These are phyloP conservation scores for Lotmaria passim DNA, from an alignment of 208 protist genomes.

Conservation along the genomic window DNA sequence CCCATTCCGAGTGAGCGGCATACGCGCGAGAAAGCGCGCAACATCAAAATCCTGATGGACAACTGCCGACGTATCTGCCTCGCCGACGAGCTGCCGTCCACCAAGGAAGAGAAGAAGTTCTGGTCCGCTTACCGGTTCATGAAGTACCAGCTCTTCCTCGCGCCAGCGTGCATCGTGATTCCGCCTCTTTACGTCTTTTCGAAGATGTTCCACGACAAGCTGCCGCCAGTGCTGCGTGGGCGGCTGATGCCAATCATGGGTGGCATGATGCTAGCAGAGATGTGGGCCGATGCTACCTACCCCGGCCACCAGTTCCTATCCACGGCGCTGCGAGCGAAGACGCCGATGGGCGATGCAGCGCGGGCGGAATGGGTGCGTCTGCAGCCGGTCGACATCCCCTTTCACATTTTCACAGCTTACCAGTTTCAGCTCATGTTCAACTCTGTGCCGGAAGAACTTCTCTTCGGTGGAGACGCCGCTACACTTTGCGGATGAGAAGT, in stretches of 20 bases:
- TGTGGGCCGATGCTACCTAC: slow-evolving; percentile 87
- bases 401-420: slow-evolving; percentile 82
- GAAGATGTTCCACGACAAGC: slow-evolving; percentile 79
- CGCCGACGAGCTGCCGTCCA: slow-evolving; percentile 84
- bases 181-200: slow-evolving; percentile 88
- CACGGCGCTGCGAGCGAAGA: slow-evolving; percentile 79
- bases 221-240: slow-evolving; percentile 65
- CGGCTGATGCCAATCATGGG: slow-evolving; percentile 74
- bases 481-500: slow-evolving; percentile 56
- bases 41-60: slow-evolving; percentile 91
- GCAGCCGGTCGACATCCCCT: slow-evolving; percentile 86
- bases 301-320: slow-evolving; percentile 84
- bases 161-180: slow-evolving; percentile 69
- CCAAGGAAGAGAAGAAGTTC: slow-evolving; percentile 85
- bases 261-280: slow-evolving; percentile 69
- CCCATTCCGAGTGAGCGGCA: slow-evolving; percentile 87
- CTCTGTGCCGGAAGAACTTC: slow-evolving; percentile 63
- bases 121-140: slow-evolving; percentile 90
- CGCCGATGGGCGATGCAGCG: slow-evolving; percentile 90
- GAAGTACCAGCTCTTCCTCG: slow-evolving; percentile 89
- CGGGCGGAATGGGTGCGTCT: slow-evolving; percentile 88
- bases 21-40: slow-evolving; percentile 79
- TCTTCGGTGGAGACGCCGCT: slow-evolving; percentile 82
- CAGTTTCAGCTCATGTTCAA: slow-evolving; percentile 86
- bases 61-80: slow-evolving; percentile 86